A percentile compares a stretch with the other conserved stretches of the same genome.
phyloP scores from a whole-genome alignment of 139 green algal genomes.

The Microglena sp. region DNA sequence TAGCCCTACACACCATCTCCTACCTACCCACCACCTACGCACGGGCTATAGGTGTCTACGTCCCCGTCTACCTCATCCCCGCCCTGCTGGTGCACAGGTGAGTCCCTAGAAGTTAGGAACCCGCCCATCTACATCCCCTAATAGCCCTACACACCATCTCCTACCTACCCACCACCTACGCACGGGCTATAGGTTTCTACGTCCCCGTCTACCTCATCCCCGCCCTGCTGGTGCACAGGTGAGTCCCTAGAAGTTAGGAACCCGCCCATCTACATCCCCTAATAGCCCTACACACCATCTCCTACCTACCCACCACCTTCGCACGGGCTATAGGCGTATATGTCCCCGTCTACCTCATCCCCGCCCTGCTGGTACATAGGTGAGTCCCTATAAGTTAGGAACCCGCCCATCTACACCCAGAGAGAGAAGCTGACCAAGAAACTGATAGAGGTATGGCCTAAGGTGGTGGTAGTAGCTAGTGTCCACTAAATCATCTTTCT shows the following conservation, averaged over 20 bases:
- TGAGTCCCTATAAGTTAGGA: conserved; percentile 5
- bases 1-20: background rate
- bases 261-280: too few relatives aligned
- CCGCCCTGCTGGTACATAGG: conserved; percentile 71
- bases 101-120: background rate
- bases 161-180: conserved; percentile 4
- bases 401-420: too few relatives aligned
- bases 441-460: conserved; percentile 12
- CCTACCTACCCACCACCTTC: conserved; percentile 3
- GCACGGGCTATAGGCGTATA: conserved; percentile 67
- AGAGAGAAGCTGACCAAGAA: conserved; percentile 38
- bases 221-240: conserved; percentile 71
- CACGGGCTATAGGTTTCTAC: conserved; percentile 67
- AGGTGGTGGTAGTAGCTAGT: too few relatives aligned
- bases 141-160: background rate
- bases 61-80: conserved; percentile 55
- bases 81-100: conserved; percentile 72
- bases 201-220: conserved; percentile 55
- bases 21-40: conserved; percentile 4
- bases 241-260: background rate
- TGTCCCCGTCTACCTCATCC: conserved; percentile 55
- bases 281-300: background rate
- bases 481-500: too few relatives aligned
- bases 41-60: conserved; percentile 67
- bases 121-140: too few relatives aligned